Evolutionary conservation across 192 early-diverging fungal species (phyloP).

Genomic region (Irineochytrium annulatum): DNA sequence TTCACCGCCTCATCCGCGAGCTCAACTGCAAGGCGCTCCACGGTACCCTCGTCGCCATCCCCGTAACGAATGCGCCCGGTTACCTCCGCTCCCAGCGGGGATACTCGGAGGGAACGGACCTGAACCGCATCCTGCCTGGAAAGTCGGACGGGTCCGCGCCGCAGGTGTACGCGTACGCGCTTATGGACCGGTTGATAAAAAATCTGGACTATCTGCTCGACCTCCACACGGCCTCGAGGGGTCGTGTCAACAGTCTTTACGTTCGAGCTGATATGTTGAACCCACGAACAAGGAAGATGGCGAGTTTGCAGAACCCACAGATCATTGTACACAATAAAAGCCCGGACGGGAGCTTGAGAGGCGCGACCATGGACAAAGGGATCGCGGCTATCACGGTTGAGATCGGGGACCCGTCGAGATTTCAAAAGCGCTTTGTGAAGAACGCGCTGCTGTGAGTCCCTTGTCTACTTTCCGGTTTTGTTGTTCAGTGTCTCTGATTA

Average conservation of each 20-base stretch:
- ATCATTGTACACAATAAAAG: slow-evolving; percentile 70
- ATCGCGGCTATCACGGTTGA: slow-evolving; percentile 74
- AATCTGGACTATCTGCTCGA: slow-evolving; percentile 70
- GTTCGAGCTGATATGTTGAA: slow-evolving; percentile 72
- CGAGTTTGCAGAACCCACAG: slow-evolving; percentile 25
- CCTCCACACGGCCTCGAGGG: slow-evolving; percentile 67
- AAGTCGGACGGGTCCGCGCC: slow-evolving; percentile 60
- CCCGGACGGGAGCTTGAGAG: slow-evolving; percentile 62
- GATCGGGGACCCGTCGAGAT: slow-evolving; percentile 70
- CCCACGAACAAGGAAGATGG: slow-evolving; percentile 48
- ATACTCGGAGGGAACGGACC: slow-evolving; percentile 68
- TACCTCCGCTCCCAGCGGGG: slow-evolving; percentile 62
- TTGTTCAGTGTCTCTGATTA: background rate
- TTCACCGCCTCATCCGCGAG: slow-evolving; percentile 64
- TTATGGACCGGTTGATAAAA: slow-evolving; percentile 63
- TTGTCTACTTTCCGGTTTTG: slow-evolving; percentile 43
- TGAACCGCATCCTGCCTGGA: slow-evolving; percentile 71
- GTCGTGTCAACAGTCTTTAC: slow-evolving; percentile 68
- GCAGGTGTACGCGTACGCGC: slow-evolving; percentile 67
- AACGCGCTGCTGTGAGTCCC: slow-evolving; percentile 58
- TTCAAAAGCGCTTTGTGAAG: slow-evolving; percentile 68
- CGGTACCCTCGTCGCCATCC: slow-evolving; percentile 68
- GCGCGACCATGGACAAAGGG: slow-evolving; percentile 61
- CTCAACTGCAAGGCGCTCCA: slow-evolving; percentile 48
- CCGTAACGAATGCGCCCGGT: slow-evolving; percentile 64